phyloP scores from a whole-genome alignment of 192 early-diverging fungal species.

The Rhizophagus sp. region DNA sequence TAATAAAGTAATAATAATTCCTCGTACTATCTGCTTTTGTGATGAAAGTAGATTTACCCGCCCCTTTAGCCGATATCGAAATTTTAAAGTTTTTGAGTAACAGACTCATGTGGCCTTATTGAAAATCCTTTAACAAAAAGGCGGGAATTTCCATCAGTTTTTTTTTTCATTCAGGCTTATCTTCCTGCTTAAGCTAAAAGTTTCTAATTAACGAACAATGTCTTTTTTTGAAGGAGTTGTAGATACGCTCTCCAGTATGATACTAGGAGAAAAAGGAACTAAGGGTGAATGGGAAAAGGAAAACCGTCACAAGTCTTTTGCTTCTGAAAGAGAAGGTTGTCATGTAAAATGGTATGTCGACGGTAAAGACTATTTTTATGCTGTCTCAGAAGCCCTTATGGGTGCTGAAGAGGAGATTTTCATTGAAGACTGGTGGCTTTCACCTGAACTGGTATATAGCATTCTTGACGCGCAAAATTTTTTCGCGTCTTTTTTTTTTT shows the following conservation, averaged over 20 bases:
- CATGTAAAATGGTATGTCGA: conserved; percentile 82
- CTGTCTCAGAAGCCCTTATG: conserved; percentile 73
- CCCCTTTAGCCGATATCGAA: too few species aligned
- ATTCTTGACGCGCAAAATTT: not conserved
- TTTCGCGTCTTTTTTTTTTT: not conserved
- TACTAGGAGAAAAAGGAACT: not conserved
- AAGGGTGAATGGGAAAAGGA: conserved; percentile 51
- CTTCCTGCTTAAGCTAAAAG: too few species aligned
- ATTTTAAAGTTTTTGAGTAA: too few species aligned
- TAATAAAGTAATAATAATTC: too few species aligned
- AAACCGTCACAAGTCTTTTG: conserved; percentile 77
- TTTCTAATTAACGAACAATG: too few species aligned
- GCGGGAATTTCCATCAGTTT: too few species aligned
- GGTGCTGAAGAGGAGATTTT: conserved; percentile 72
- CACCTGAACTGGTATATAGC: conserved; percentile 72
- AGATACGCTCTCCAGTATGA: not conserved
- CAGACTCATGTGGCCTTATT: too few species aligned
- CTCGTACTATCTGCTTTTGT: too few species aligned
- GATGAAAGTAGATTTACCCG: too few species aligned
- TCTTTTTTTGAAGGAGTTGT: not conserved
- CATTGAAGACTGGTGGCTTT: conserved; percentile 90
- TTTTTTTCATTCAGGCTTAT: too few species aligned
- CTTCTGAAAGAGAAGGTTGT: conserved; percentile 65
- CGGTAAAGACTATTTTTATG: conserved; percentile 76
- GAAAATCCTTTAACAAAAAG: too few species aligned